Percentiles rank a stretch among this genome's conserved stretches.
These are phyloP conservation scores for Plenodomus tracheiphilus DNA, from an alignment of 2,329 filamentous ascomycete species.

Conservation along the genomic window DNA sequence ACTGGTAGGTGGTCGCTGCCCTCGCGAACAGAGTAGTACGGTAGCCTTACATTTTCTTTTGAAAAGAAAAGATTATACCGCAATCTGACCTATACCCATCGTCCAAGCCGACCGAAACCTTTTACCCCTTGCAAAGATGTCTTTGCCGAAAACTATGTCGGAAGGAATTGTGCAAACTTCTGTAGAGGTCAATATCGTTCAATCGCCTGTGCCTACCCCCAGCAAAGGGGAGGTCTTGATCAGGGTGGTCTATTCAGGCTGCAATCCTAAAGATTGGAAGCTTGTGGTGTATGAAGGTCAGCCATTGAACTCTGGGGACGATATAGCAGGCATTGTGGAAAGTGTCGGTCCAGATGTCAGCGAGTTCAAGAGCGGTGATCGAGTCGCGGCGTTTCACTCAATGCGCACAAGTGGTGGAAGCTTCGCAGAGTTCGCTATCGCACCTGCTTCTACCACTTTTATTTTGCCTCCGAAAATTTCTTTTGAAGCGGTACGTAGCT, in stretches of 20 bases:
- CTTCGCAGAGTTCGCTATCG: constrained; percentile 63
- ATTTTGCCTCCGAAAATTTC: constrained; percentile 52
- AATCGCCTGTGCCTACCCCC: constrained; percentile 18
- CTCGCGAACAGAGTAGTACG: neutral
- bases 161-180: neutral
- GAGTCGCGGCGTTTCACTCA: constrained; percentile 57
- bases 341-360: constrained; percentile 56
- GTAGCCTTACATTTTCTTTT: neutral
- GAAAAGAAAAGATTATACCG: neutral
- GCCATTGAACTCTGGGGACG: constrained; percentile 52
- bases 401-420: constrained; percentile 55
- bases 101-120: neutral
- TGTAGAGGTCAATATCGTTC: neutral
- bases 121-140: neutral
- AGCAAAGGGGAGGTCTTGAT: constrained; percentile 30
- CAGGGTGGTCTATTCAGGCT: constrained; percentile 34
- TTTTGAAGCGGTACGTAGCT: constrained; percentile 45
- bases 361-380: constrained; percentile 60
- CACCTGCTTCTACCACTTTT: constrained; percentile 58
- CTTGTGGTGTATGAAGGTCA: constrained; percentile 11
- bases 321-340: constrained; percentile 57
- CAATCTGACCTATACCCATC: neutral
- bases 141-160: neutral
- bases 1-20: neutral
- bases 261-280: constrained; percentile 51